phyloP scores from a whole-genome alignment of 2,329 filamentous ascomycete genomes.

The Aspergillus fischeri region DNA sequence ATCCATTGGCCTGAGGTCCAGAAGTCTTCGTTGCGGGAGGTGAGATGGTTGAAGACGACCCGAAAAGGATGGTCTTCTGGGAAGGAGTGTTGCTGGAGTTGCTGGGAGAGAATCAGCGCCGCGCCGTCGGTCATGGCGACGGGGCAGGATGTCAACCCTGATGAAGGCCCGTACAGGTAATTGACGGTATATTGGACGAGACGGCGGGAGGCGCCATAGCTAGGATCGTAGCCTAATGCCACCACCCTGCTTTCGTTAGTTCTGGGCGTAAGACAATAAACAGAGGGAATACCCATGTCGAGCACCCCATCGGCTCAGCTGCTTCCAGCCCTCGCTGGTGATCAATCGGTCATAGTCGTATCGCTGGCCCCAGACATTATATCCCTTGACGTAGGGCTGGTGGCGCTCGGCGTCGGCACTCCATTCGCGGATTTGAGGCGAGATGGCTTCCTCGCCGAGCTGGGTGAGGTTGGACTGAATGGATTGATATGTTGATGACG shows the following conservation, averaged over 20 bases:
- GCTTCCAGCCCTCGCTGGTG: conserved; percentile 62
- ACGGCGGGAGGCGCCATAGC: conserved; percentile 18
- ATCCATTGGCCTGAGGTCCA: conserved; percentile 40
- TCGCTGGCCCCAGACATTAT: conserved; percentile 57
- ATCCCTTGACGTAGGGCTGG: conserved; percentile 56
- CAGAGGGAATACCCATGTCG: conserved; percentile 20
- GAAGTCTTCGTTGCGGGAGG: conserved; percentile 24
- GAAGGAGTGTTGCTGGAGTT: conserved; percentile 4
- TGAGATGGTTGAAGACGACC: conserved; percentile 4
- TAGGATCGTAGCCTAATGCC: conserved; percentile 20
- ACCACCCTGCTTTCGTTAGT: conserved; percentile 16
- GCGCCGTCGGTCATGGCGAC: conserved; percentile 55
- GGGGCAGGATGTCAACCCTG: conserved; percentile 61
- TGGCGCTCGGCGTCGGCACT: conserved; percentile 61
- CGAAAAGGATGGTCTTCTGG: conserved; percentile 7
- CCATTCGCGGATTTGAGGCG: conserved; percentile 26
- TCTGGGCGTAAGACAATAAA: neutral
- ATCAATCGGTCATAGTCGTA: conserved; percentile 55
- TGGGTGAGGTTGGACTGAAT: conserved; percentile 32
- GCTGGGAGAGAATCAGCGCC: conserved; percentile 28
- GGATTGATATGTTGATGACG: conserved; percentile 52
- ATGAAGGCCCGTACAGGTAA: conserved; percentile 59
- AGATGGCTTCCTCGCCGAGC: conserved; percentile 31
- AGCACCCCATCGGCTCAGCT: conserved; percentile 32
- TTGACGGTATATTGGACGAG: conserved; percentile 27